Base-by-base conservation (phyloP, 2,329 filamentous ascomycete genomes). In the Stachybotrys chartarum region DNA sequence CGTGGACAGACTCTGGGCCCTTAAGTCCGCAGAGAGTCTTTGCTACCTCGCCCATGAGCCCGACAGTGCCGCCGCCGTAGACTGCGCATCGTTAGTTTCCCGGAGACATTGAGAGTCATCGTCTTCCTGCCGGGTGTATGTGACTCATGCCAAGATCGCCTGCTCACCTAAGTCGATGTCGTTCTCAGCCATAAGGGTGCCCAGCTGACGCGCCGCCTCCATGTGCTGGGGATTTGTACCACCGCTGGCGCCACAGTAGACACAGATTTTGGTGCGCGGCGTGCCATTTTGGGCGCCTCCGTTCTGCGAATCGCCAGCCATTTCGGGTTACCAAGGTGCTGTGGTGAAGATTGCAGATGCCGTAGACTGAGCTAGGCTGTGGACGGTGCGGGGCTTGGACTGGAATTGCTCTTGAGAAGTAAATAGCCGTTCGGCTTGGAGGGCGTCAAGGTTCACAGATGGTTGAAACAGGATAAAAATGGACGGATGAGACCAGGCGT, bases 21-120 rank as follows among this genome's bases (percentile, higher is more conserved):
- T 86, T 85, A 59, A 97, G 83, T 0, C 87, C 80, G 62, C 95
- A 91, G 31, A 99, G 85, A 0, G 90, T 92, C 64, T 87, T 87
- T 50, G 94, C 91, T 11, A 97, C 74, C 69, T 97, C 91, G 67
- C 94, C 94, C 94, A 99, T 99, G 50, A 99, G 81, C 10, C 94
- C 94, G 44, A 91, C 85, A 3, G 93, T 97, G 66, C 94, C 94
- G 63, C 94, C 94, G 63, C 94, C 94, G 72, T 97, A 99, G 60
- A 97, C 91, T 84, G 50, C 53, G 11, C 35, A 42, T 42, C 2
- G 35, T 42, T 42, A 42, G 35, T 42, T 42, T 42, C 35, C 10
- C 35, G 14, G 35, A 42, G 35, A 3, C 35, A 24, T 24, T 44
- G 50, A 45, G 49, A 16, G 17, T 18, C 32, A 52, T 44, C 24